These are phyloP conservation scores for Torulaspora franciscae DNA, from an alignment of 805 yeast genomes.

Conservation along the genomic window DNA sequence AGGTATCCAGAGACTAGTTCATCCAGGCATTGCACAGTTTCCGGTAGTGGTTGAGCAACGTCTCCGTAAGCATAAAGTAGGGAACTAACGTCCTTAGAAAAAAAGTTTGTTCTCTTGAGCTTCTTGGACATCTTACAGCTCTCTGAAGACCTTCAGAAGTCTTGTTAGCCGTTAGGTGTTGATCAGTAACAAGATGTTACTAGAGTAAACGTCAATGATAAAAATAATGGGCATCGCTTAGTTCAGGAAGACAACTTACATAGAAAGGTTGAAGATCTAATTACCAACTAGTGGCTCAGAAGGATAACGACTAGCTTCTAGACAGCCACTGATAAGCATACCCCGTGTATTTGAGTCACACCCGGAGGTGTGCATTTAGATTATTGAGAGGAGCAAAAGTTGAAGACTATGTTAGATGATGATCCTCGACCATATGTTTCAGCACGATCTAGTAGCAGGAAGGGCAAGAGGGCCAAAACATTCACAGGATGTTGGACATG, in stretches of 20 bases:
- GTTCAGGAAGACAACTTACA: too few relatives aligned
- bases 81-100: constrained; percentile 50
- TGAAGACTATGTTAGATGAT: constrained; percentile 4
- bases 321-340: too few relatives aligned
- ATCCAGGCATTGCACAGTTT: constrained; percentile 61
- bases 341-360: too few relatives aligned
- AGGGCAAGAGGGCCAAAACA: constrained; percentile 50
- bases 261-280: too few relatives aligned
- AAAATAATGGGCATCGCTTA: background rate
- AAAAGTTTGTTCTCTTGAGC: constrained; percentile 41
- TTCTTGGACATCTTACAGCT: constrained; percentile 30
- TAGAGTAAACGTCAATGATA: background rate
- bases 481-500: constrained; percentile 90
- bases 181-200: background rate
- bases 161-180: background rate
- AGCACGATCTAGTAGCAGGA: background rate
- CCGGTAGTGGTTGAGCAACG: constrained; percentile 58
- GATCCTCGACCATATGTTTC: background rate
- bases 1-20: constrained; percentile 63
- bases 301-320: too few relatives aligned
- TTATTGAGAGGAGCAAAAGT: background rate
- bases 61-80: constrained; percentile 71
- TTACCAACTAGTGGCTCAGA: too few relatives aligned
- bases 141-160: background rate
- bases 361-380: too few relatives aligned